phyloP scores from a whole-genome alignment of 1,284 basidiomycete species.

The Quambalaria eucalypti region DNA sequence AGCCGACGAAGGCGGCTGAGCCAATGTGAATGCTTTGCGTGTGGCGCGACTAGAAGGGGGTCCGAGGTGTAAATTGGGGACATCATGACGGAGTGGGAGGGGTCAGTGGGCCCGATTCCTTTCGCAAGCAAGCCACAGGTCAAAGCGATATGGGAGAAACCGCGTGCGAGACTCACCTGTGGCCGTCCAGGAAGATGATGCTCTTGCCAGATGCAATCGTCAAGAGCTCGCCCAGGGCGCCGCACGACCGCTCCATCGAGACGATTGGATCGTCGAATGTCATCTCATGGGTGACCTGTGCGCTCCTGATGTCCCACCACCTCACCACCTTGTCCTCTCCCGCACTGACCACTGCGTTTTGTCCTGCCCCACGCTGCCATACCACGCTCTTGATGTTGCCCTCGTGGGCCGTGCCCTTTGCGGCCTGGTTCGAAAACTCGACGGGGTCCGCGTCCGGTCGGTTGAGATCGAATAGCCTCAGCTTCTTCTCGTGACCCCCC shows the following conservation, averaged over 20 bases:
- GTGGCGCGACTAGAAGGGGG: conserved; percentile 21
- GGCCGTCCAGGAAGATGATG: conserved; percentile 64
- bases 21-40: conserved; percentile 23
- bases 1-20: conserved; percentile 67
- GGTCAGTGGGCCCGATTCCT: background rate
- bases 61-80: too few species aligned
- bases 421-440: conserved; percentile 56
- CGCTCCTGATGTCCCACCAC: conserved; percentile 84
- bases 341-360: conserved; percentile 69
- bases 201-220: conserved; percentile 84
- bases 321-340: conserved; percentile 85
- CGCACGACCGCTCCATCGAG: conserved; percentile 72
- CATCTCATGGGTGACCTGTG: conserved; percentile 62
- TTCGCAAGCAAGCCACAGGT: background rate
- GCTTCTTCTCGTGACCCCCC: conserved; percentile 97
- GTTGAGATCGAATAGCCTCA: conserved; percentile 78
- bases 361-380: conserved; percentile 64
- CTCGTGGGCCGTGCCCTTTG: conserved; percentile 56
- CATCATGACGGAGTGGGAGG: background rate
- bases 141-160: too few species aligned
- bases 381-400: conserved; percentile 84
- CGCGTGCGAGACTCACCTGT: conserved; percentile 47
- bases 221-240: conserved; percentile 70
- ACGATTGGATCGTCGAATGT: conserved; percentile 72
- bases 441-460: conserved; percentile 70